Base-by-base conservation (phyloP, 2,329 filamentous ascomycete genomes). In the Botryosphaeria dothidea region DNA sequence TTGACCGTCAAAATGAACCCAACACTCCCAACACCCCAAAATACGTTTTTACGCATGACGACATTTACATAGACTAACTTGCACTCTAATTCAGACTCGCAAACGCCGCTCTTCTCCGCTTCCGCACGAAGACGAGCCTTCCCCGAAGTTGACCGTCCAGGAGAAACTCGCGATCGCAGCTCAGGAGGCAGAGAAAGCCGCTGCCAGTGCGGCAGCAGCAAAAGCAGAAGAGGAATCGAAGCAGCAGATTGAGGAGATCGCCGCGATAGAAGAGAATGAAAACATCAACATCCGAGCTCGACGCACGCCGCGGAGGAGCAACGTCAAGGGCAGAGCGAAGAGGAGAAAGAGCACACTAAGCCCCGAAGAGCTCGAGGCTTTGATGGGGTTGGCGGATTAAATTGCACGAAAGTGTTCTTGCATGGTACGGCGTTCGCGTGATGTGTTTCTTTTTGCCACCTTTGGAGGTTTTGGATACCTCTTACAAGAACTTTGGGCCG, bases 291-390 rank as follows among this genome's bases (percentile, higher is more conserved):
- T 68, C 76, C 70, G 62, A 70, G 77, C 38, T 72, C 73, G 36
- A 78, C 75, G 70, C 19, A 68, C 56, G 62, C 73, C 65, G 79
- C 87, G 41, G 71, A 72, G 77, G 74, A 80, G 86, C 81, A 71
- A 81, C 77, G 74, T 84, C 79, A 73, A 82, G 75, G 71, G 87
- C 74, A 75, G 89, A 80, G 79, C 86, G 2, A 89, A 84, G 66
- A 81, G 90, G 72, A 83, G 91, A 72, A 84, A 91, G 74, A 92
- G 90, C 71, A 93, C 91, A 21, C 79, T 94, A 34, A 92, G 86
- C 71, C 88, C 90, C 3, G 90, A 89, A 82, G 91, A 94, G 77
- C 77, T 93, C 72, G 85, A 91, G 77, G 74, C 71, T 34, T 68
- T 79, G 45, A 66, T 79, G 56, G 71, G 74, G 7, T 70, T 73